Percentiles rank a stretch among this genome's conserved stretches.
These are phyloP conservation scores for Lodderomyces beijingensis DNA, from an alignment of 1,139 yeast genomes.

Conservation along the genomic window DNA sequence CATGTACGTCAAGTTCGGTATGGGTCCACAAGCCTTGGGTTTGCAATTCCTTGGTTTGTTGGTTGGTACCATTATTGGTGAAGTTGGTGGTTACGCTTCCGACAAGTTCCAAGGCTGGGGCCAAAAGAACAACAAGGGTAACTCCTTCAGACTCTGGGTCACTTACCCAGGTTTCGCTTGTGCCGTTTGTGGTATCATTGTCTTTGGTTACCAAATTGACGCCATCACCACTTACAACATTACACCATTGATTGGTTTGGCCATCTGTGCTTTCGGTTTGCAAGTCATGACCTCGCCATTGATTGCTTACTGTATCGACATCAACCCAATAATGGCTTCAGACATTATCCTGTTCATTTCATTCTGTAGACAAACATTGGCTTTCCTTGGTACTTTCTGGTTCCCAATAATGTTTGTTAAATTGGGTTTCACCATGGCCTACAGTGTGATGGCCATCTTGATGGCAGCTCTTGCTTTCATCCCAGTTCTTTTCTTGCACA, in stretches of 20 bases:
- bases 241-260: conserved; percentile 17
- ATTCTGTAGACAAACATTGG: conserved; percentile 15
- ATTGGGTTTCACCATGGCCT: conserved; percentile 15
- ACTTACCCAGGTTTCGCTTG: conserved; percentile 17
- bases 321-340: conserved; percentile 11
- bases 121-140: conserved; percentile 8
- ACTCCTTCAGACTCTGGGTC: conserved; percentile 16
- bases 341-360: conserved; percentile 17
- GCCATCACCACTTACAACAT: conserved; percentile 14
- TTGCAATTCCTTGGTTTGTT: conserved; percentile 17
- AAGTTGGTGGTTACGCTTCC: conserved; percentile 18
- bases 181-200: conserved; percentile 15
- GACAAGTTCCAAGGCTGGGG: conserved; percentile 16
- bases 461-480: conserved; percentile 10
- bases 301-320: conserved; percentile 17
- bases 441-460: conserved; percentile 16
- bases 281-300: conserved; percentile 18
- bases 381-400: conserved; percentile 20
- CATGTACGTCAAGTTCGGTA: conserved; percentile 14
- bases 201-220: conserved; percentile 16
- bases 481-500: conserved; percentile 6
- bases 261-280: conserved; percentile 16
- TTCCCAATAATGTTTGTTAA: conserved; percentile 17
- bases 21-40: conserved; percentile 19
- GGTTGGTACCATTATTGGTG: conserved; percentile 18